Base-by-base conservation (phyloP, 495 filamentous ascomycete species). In the Apiosordaria backusii region DNA sequence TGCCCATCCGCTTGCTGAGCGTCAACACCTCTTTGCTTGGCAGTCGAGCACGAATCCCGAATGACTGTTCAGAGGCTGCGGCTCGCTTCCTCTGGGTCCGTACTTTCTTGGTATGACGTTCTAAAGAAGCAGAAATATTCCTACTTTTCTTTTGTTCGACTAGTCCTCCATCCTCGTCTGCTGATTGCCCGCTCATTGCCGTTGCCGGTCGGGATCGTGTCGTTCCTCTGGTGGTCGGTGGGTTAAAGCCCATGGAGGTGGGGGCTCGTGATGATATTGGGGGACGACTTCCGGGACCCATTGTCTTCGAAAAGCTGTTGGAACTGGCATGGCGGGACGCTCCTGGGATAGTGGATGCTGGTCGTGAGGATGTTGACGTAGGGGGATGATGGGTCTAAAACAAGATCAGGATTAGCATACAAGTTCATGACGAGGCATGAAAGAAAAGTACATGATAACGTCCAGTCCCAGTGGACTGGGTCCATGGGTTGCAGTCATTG, bases 101-200 rank as follows among this genome's bases (percentile, higher is more conserved):
- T 18, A 70, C 29, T 57, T 70, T 50, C 22, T 25, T 61, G 54
- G 71, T 72, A 69, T 74, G 70, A 73, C 67, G 65, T 58, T 65
- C 65, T 64, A 61, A 60, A 65, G 52, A 57, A 65, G 60, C 22
- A 25, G 60, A 55, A 54, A 58, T 24, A 26, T 63, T 79, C 86
- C 74, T 92, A 93, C 91, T 91, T 84, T 92, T 90, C 75, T 84
- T 35, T 61, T 16, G 59, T 29, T 19, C 52, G n/a, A 6, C 4
- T 19, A n/a, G 52, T 55, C 22, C 70, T 67, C 52, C 77, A 66
- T 75, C 74, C 18, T 76, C 74, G n/a, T 78, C 72, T 9, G 61
- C 45, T 80, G 74, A 70, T 65, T 86, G 83, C 67, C 81, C 82
- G 61, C 86, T 86, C 74, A 88, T 81, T 18, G 87, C 82, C 15